Evolutionary conservation across 1,139 yeast species (phyloP), one percentile per base, ranked within the genome.

Genomic region (Kodamaea sp.): DNA sequence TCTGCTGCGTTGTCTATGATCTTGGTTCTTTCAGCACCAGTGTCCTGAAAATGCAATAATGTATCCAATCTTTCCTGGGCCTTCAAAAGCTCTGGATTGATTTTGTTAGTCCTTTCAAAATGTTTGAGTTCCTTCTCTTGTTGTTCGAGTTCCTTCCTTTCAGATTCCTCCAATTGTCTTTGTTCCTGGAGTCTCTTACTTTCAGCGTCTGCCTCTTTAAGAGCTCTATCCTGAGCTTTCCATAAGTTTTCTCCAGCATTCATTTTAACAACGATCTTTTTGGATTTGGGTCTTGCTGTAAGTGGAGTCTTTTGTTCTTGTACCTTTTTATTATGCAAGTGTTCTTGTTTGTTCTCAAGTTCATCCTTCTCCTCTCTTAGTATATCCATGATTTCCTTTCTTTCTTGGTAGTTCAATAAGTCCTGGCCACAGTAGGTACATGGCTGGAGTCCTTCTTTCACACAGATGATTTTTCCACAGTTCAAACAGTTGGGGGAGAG

Each of bases 1-100:
- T 94, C 98, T 5, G 96, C 80, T 0, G 95, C 97, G 52, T 88
- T 84, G 53, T 94, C 99, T 27, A 94, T 90, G 44, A 94, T 89
- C 49, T 78, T 80, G 0, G 97, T 92, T 55, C 98, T 71, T 54
- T 88, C 94, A 1, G 90, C 89, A 5, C 95, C 86, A 7, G 92
- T 80, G 2, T 78, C 88, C 55, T 94, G 98, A 57, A 81, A 92
- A 42, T 79, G 76, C 30, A 94, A 65, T 31, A 94, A 64, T 18
- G 79, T 82, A 28, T 85, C 84, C 29, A 92, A 64, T 35, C 90
- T 66, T 31, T 76, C 76, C 48, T 86, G 85, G 0, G 97, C 97
- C 34, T 70, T 70, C 4, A 66, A 47, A 20, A 85, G 59, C 29
- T 83, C 89, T 0, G 76, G 71, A 46, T 76, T 77, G 22, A 61